Evolutionary conservation across 2,329 filamentous ascomycete genomes (phyloP), one percentile per base, ranked within the genome.

Genomic region (Fusarium sp.): DNA sequence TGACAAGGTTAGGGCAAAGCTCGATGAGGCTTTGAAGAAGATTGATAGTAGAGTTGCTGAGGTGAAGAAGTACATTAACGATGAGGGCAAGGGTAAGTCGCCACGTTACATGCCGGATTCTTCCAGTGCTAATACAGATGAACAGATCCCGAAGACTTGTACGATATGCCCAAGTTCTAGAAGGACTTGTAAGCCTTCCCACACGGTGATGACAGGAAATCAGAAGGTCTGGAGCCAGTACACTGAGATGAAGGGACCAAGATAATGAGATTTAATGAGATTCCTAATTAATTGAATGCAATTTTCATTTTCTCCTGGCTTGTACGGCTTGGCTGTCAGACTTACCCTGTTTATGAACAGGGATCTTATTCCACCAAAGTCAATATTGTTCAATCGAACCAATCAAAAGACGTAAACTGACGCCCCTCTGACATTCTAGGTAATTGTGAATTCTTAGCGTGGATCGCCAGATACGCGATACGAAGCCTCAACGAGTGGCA

Each of bases 41-140:
- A 70, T 89, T 13, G 76, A 80, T 39, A 75, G 78, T 25, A 74
- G 79, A 52, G 79, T 85, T n/a, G 69, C 73, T n/a, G 79, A 81
- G 61, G 77, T 82, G 25, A 78, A 76, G 60, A 77, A 80, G 53
- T 87, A 82, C 64, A 88, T 89, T 53, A 58, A 78, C 36, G 72
- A 75, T 25, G 74, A 83, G 38, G 81, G 84, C 5, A 80, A 83
- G 68, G 84, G 83, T 85, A 70, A 60, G 63, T 56, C 41, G 3
- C 7, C 9, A 5, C 11, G 2, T 4, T 2, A 10, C 1, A 7
- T 11, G 3, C 8, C 9, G 5, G 5, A 12, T 11, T 4, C 13
- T 13, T 15, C 3, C 6, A 28, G 7, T 10, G 15, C 49, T 69
- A 42, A 69, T 24, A 26, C 6, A 12, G 36, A 1, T 11, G 2